phyloP scores from a whole-genome alignment of 371 early-diverging fungal species.

The Mortierella sp. region DNA sequence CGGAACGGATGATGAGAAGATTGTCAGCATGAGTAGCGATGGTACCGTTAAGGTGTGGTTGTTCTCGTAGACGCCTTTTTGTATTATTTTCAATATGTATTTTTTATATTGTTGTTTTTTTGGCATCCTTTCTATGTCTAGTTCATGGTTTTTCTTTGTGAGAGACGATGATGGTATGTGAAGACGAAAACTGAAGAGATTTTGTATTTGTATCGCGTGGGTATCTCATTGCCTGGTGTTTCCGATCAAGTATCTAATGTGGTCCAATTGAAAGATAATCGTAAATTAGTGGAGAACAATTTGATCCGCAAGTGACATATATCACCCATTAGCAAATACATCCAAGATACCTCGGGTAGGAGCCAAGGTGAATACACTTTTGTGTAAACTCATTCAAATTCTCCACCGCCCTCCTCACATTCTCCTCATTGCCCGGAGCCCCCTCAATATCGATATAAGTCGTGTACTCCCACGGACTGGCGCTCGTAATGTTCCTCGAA shows the following conservation, averaged over 20 bases:
- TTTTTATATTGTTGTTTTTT: background rate
- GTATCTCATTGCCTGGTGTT: background rate
- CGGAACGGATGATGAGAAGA: constrained; percentile 51
- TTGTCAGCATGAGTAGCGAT: constrained; percentile 51
- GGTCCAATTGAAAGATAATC: background rate
- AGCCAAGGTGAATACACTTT: constrained; percentile 48
- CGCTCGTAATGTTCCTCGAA: constrained; percentile 38
- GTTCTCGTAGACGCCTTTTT: constrained; percentile 23
- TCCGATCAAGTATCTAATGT: background rate
- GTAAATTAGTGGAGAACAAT: background rate
- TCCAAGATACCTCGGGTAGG: constrained; percentile 34
- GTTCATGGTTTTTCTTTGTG: background rate
- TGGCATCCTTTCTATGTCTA: background rate
- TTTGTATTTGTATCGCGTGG: background rate
- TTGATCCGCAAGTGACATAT: background rate
- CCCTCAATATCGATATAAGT: constrained; percentile 56
- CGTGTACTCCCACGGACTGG: constrained; percentile 46
- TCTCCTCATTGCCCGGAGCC: constrained; percentile 44
- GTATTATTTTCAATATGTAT: background rate
- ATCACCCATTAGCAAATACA: background rate
- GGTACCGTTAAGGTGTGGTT: constrained; percentile 50
- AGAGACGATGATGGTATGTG: background rate
- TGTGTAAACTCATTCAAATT: constrained; percentile 47
- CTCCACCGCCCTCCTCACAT: constrained; percentile 43
- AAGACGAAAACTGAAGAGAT: too few relatives aligned